Evolutionary conservation across 1,139 yeast genomes (phyloP), one percentile per base, ranked within the genome.

Genomic region (Geotrichum bryndzae): DNA sequence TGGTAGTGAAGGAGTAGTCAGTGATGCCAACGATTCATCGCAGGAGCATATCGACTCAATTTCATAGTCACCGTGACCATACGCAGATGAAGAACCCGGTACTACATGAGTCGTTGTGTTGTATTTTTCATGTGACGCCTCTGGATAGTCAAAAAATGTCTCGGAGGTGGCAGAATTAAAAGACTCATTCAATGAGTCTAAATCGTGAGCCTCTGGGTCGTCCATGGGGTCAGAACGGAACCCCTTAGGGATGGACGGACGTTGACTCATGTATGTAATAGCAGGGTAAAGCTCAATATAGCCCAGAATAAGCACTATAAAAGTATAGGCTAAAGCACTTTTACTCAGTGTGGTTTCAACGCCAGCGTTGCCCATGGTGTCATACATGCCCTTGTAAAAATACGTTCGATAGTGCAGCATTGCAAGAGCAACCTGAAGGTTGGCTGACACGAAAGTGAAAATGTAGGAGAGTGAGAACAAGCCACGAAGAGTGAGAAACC

Each of bases 281-380:
- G 61, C 61, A n/a, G 61, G 61, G 45, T 54, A 59, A 7, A 59
- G 56, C 29, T 59, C 61, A 23, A 59, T 46, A 46, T 54, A 59
- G 11, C 55, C 51, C 46, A 54, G 48, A 22, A 59, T 10, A n/a
- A 59, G 48, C 31, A 54, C 51, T 27, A 54, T 2, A 15, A 29
- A 22, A 15, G 51, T 38, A 35, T 50, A 59, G 11, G 45, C 58
- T 2, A 48, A 6, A 7, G 51, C 58, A 3, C 55, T 23, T 15
- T 15, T 38, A 38, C 57, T 53, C 27, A 59, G 48, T n/a, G 61
- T 53, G 27, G 41, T 8, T 41, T 59, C 61, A 27, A 41, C 45
- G 52, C 55, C 59, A 25, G 53, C 52, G 25, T 58, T 31, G 25
- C 33, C 57, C 15, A n/a, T 35, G 11, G 29, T n/a, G 51, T 58